Conservation (phyloP, 2,329 filamentous ascomycete genomes). For the Coniochaeta sp. region DNA sequence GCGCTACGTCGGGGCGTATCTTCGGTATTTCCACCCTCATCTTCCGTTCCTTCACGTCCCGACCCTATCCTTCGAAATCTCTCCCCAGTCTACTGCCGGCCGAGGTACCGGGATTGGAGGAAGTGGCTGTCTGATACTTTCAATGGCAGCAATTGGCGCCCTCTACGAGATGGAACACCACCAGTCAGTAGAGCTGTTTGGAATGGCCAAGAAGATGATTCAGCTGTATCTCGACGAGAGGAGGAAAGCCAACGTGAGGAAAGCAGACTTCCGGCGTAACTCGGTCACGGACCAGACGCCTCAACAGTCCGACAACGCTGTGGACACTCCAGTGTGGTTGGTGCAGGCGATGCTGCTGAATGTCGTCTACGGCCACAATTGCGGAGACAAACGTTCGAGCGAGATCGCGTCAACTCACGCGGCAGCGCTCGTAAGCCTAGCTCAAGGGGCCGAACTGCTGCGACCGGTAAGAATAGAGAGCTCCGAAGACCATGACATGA, state of each 20-base stretch:
- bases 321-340: constrained; percentile 83
- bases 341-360: constrained; percentile 96
- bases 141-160: constrained; percentile 67
- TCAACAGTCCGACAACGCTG: constrained; percentile 48
- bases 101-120: constrained; percentile 57
- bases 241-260: constrained; percentile 72
- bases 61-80: constrained; percentile 81
- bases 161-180: constrained; percentile 80
- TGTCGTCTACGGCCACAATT: constrained; percentile 92
- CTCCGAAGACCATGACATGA: constrained; percentile 42
- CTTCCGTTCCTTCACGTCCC: constrained; percentile 90
- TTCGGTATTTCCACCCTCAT: constrained; percentile 89
- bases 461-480: constrained; percentile 36
- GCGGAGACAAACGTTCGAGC: constrained; percentile 80
- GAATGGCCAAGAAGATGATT: constrained; percentile 93
- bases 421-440: constrained; percentile 82
- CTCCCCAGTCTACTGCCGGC: constrained; percentile 57
- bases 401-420: constrained; percentile 92
- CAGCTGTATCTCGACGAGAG: constrained; percentile 87
- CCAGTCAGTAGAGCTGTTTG: constrained; percentile 78
- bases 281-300: constrained; percentile 33
- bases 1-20: constrained; percentile 82
- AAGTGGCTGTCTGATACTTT: constrained; percentile 77
- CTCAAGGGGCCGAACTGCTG: constrained; percentile 74
- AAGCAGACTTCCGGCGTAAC: constrained; percentile 48